Base-by-base conservation (phyloP, 305 asterid genomes). In the Ajuga reptans region DNA sequence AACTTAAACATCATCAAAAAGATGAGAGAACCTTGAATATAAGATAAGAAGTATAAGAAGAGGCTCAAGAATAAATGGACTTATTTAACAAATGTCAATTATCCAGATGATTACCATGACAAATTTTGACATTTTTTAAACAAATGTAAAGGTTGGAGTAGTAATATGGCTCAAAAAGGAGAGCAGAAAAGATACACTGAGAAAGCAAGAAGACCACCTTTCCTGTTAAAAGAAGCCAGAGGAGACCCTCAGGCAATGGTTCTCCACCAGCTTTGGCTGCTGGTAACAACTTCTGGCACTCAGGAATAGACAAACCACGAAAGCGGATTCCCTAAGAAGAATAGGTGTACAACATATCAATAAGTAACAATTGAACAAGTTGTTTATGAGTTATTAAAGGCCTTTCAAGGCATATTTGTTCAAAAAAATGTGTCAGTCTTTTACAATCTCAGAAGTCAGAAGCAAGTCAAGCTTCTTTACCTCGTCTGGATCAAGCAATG, bases 211-310 rank as follows among this genome's bases (percentile, higher is more conserved):
- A 15, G 46, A 80, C 64, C 54, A 87, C 96, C 80, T 89, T 91
- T 79, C 99, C 99, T 2, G 97, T 93, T 75, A 93, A 82, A 73
- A 93, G 96, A 68, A 93, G 97, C 99, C 99, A 93, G 46, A 93
- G 91, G 41, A 93, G 99, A 78, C 99, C 99, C 80, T 93, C 99
- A 34, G 99, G 99, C 72, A 93, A 68, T 51, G 99, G 99, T 78
- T 93, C 99, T 72, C 99, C 97, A 54, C 91, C 96, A 65, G 90
- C 79, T 84, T 86, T 85, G 71, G 95, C 95, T 29, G 87, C 86
- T 21, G 97, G 99, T 71, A 93, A 84, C 81, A 87, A 43, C 74
- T 89, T 87, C 79, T 93, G 99, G 77, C 99, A 93, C 78, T 93
- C 99, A 63, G 96, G 99, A 76, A 93, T 91, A 58, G 97, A 91